These are phyloP conservation scores for Cryptosporidium xiaoi DNA, from an alignment of 169 alveolate species.

Conservation along the genomic window DNA sequence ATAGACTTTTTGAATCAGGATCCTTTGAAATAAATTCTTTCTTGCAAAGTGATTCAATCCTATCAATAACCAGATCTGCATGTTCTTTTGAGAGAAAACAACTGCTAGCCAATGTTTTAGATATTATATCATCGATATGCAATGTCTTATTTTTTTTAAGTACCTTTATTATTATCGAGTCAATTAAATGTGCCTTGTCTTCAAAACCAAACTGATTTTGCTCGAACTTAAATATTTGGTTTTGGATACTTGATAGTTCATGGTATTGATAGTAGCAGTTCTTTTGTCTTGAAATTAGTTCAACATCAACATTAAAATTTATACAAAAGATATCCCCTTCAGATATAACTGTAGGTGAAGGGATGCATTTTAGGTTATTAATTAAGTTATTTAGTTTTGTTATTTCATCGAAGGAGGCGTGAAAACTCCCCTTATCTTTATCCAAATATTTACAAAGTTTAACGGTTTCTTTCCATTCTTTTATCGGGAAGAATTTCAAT, in stretches of 20 bases:
- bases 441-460: neutral
- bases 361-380: neutral
- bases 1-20: conserved; percentile 19
- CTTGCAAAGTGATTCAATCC: conserved; percentile 29
- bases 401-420: neutral
- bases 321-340: conserved; percentile 12
- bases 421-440: conserved; percentile 12
- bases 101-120: conserved; percentile 6
- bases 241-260: neutral
- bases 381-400: neutral
- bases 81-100: conserved; percentile 3
- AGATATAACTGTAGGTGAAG: neutral
- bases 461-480: neutral
- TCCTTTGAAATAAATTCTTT: conserved; percentile 59
- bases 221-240: neutral
- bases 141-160: conserved; percentile 49
- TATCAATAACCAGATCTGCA: conserved; percentile 12
- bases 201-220: neutral
- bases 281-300: neutral
- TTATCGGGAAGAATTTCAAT: conserved; percentile 12
- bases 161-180: conserved; percentile 30
- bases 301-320: conserved; percentile 1
- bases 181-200: conserved; percentile 36
- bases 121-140: conserved; percentile 52
- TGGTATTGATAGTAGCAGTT: neutral